These are phyloP conservation scores for Brassica carinata DNA, from an alignment of 345 rosid genomes.

Conservation along the genomic window DNA sequence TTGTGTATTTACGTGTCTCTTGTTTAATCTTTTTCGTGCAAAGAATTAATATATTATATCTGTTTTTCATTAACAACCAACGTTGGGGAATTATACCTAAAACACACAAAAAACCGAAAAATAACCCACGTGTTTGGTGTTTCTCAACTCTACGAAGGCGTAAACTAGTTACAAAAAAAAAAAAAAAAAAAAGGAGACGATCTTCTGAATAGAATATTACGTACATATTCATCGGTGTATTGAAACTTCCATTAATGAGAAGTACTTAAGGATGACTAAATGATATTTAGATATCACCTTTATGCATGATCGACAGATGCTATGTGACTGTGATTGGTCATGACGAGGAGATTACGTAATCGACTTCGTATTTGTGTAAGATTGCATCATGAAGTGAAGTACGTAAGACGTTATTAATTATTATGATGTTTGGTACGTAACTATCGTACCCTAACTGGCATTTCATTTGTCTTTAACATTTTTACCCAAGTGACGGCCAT, in stretches of 20 bases:
- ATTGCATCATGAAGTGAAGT: constrained; percentile 29
- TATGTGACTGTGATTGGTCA: constrained; percentile 26
- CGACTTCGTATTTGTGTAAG: constrained; percentile 32
- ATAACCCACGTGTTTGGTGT: not conserved
- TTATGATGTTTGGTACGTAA: constrained; percentile 31
- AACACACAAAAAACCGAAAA: not conserved
- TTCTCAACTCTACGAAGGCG: not conserved
- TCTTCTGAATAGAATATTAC: not conserved
- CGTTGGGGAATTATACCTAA: constrained; percentile 8
- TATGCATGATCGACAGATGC: constrained; percentile 13
- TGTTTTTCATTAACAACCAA: constrained; percentile 15
- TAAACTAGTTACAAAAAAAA: not conserved
- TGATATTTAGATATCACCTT: not conserved
- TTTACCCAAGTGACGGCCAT: constrained; percentile 26
- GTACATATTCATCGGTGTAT: not conserved
- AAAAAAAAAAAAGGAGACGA: too few species aligned
- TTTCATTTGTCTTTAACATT: constrained; percentile 26
- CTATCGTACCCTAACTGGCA: constrained; percentile 37
- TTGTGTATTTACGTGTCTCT: constrained; percentile 34
- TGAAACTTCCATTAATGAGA: not conserved
- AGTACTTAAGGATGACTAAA: not conserved
- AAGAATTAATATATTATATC: constrained; percentile 5
- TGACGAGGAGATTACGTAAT: constrained; percentile 33
- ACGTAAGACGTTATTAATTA: constrained; percentile 34
- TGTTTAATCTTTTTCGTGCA: constrained; percentile 25